Conservation (phyloP, 148 eudicot genomes). For the Amaranthus hypochondriacus region DNA sequence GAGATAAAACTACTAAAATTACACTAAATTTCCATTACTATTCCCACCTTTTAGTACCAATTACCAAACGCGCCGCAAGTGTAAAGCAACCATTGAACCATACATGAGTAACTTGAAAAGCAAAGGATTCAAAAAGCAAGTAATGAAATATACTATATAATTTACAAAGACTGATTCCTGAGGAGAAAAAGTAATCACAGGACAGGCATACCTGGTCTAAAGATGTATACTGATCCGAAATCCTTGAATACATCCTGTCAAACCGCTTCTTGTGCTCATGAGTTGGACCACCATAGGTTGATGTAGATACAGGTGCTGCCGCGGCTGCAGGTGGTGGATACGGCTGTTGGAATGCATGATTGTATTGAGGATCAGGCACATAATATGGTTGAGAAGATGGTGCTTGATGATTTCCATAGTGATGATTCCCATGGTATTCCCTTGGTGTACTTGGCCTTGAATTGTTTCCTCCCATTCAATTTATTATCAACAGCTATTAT, state of each 20-base stretch:
- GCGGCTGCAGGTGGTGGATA: slow-evolving; percentile 19
- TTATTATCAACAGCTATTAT: background rate
- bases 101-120: background rate
- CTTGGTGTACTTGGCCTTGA: slow-evolving; percentile 29
- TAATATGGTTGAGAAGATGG: slow-evolving; percentile 38
- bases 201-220: slow-evolving; percentile 58
- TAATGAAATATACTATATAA: background rate
- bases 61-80: no score
- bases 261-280: slow-evolving; percentile 44
- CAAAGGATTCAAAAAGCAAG: background rate
- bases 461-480: slow-evolving; percentile 44
- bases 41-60: no score
- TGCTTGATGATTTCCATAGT: slow-evolving; percentile 24
- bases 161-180: background rate
- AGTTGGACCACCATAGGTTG: slow-evolving; percentile 19
- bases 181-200: background rate
- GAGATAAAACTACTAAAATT: background rate
- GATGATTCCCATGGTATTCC: slow-evolving; percentile 26
- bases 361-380: slow-evolving; percentile 29
- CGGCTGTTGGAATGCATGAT: slow-evolving; percentile 12
- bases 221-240: slow-evolving; percentile 67
- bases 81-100: no score
- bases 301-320: slow-evolving; percentile 28
- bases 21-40: background rate
- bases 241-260: slow-evolving; percentile 69